These are phyloP conservation scores for Tulasnella sp. DNA, from an alignment of 768 basidiomycete genomes.

Conservation along the genomic window DNA sequence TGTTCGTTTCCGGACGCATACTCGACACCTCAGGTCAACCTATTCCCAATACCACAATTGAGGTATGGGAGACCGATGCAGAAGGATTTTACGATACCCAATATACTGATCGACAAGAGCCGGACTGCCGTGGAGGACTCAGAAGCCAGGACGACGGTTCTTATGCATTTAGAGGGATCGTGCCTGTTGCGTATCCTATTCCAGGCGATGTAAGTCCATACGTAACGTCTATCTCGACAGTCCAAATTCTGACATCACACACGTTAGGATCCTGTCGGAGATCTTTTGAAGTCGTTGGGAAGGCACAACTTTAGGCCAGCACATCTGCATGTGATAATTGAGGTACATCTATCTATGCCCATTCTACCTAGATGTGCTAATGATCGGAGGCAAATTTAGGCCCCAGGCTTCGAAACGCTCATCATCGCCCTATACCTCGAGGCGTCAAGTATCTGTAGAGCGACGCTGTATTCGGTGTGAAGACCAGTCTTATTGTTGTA, in stretches of 20 bases:
- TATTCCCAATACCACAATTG: constrained; percentile 66
- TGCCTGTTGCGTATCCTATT: constrained; percentile 75
- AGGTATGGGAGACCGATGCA: constrained; percentile 81
- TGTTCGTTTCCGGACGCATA: constrained; percentile 78
- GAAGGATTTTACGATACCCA: constrained; percentile 50
- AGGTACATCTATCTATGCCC: constrained; percentile 40
- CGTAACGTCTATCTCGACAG: constrained; percentile 24
- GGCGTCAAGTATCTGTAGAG: constrained; percentile 67
- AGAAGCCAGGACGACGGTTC: constrained; percentile 61
- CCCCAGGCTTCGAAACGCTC: constrained; percentile 72
- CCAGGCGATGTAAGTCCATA: constrained; percentile 60
- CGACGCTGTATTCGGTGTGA: constrained; percentile 83
- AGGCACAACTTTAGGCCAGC: constrained; percentile 79
- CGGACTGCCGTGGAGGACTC: constrained; percentile 76
- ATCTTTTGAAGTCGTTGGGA: constrained; percentile 56
- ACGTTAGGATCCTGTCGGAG: constrained; percentile 69
- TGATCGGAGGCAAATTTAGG: constrained; percentile 41
- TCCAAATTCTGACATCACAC: constrained; percentile 34
- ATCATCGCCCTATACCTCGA: constrained; percentile 73
- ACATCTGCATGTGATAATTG: constrained; percentile 75
- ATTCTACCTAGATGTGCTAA: background rate
- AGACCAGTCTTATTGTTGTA: constrained; percentile 76
- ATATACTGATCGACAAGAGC: constrained; percentile 57
- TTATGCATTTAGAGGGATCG: constrained; percentile 72
- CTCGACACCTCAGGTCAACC: constrained; percentile 64